A percentile compares a stretch with the other conserved stretches of the same genome.
Evolutionary conservation across 148 eudicot genomes (phyloP).

Genomic region (Heliamphora exappendiculata): DNA sequence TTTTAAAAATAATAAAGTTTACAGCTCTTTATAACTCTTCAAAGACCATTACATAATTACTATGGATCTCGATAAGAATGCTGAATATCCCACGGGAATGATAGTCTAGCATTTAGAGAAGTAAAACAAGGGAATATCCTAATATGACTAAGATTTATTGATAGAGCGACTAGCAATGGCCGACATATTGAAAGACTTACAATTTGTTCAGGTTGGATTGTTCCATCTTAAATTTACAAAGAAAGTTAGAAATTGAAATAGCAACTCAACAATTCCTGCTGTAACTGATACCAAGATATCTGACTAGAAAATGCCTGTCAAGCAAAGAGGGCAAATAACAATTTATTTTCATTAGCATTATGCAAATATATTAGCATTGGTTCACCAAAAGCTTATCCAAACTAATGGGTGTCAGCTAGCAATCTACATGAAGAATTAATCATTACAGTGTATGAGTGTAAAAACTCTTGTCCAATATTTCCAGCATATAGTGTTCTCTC

Average conservation of each 20-base stretch:
- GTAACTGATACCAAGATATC: conserved; percentile 2
- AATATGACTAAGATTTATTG: not conserved
- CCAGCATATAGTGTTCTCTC: not conserved
- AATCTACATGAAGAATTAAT: not conserved
- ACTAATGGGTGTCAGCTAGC: not conserved
- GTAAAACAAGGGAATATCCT: not conserved
- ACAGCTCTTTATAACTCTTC: not conserved
- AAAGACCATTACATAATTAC: not conserved
- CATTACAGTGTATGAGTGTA: not conserved
- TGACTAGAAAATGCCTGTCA: not conserved
- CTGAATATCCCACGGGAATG: not conserved
- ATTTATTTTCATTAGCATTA: not conserved
- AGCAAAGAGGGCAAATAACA: not conserved
- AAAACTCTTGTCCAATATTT: not conserved
- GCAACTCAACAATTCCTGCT: conserved; percentile 1
- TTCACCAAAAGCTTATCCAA: not conserved
- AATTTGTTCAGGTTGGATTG: not conserved
- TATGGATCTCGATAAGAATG: not conserved
- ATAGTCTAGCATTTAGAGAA: not conserved
- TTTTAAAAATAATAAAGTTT: too few relatives aligned
- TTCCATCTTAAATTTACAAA: not conserved
- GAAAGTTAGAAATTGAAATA: not conserved
- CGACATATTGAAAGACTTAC: not conserved
- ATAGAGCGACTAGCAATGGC: not conserved
- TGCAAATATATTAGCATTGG: not conserved